Percentiles rank a stretch among this genome's conserved stretches.
phyloP scores from a whole-genome alignment of 345 rosid genomes.

The Xanthoceras sorbifolium region DNA sequence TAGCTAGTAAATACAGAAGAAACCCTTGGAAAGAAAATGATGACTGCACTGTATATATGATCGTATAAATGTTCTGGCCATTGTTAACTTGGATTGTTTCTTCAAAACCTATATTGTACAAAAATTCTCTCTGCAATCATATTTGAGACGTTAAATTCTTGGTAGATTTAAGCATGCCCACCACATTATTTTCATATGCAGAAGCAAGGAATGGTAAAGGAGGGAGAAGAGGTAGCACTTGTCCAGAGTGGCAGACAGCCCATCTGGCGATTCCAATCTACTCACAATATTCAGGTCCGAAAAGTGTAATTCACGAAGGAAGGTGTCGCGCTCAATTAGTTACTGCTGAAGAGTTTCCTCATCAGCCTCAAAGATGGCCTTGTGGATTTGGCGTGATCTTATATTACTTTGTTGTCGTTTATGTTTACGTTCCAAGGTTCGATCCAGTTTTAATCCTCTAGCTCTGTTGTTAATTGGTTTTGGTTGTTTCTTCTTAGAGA shows the following conservation, averaged over 20 bases:
- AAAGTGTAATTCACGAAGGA: slow-evolving; percentile 49
- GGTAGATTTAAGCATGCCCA: neutral
- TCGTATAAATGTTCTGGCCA: neutral
- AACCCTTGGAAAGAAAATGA: neutral
- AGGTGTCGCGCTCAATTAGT: neutral
- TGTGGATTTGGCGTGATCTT: neutral
- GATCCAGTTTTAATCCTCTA: neutral
- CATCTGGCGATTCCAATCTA: slow-evolving; percentile 94
- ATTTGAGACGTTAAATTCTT: neutral
- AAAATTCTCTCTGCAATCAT: neutral
- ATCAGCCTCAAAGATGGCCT: neutral
- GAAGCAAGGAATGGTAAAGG: slow-evolving; percentile 95
- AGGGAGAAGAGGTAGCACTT: slow-evolving; percentile 93
- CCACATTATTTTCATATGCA: slow-evolving; percentile 30
- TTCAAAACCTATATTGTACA: neutral
- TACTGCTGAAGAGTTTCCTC: neutral
- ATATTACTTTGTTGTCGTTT: neutral
- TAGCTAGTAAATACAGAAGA: neutral
- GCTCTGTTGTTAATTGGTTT: neutral
- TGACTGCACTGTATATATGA: neutral
- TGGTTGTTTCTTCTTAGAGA: neutral
- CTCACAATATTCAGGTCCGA: slow-evolving; percentile 96
- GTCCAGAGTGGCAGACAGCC: slow-evolving; percentile 93
- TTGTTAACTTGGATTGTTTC: neutral
- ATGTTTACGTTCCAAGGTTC: neutral